Evolutionary conservation across 441 rosid genomes (phyloP), one percentile per base, ranked within the genome.

Genomic region (Breynia disticha): DNA sequence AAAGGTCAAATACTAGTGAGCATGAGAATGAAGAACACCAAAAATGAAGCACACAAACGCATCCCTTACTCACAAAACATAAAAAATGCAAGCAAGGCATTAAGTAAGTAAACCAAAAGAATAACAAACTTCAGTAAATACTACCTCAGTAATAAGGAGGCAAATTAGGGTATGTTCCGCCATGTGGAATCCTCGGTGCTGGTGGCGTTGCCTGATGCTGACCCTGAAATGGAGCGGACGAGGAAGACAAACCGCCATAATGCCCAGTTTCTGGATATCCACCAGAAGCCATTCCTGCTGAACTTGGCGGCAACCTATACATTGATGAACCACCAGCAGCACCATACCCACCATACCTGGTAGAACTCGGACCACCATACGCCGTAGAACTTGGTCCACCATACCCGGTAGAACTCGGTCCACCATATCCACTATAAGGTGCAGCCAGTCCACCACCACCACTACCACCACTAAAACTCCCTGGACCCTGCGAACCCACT

Each of bases 151-250:
- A 73, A 67, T 78, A 83, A 50, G 84, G 82, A 16, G 91, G 89
- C 52, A 56, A 65, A 62, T 74, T 78, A 0, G 81, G 85, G 58
- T 86, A 86, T 78, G 79, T 75, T 64, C 81, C 95, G 17, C 91
- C 81, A 15, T 76, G 76, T 38, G 83, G 87, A 68, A 76, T 77
- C 61, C 89, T 78, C 7, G 89, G 87, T 49, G 72, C 72, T 0
- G 89, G 76, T n/a, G 91, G 78, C 14, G 79, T 65, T 55, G 85
- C 87, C 16, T 78, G 88, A 68, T 74, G 81, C 72, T 79, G 95
- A 69, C 69, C 66, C 17, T 88, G 82, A 65, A 73, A 83, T 28
- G 76, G 75, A 11, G 78, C 37, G 0, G 76, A 59, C 19, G 70
- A 10, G 1, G 87, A 65, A 5, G 85, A 62, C 67, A 76, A 64